Percentiles rank a stretch among this genome's conserved stretches.
phyloP scores from a whole-genome alignment of 2,329 filamentous ascomycete species.

The Onygena corvina region DNA sequence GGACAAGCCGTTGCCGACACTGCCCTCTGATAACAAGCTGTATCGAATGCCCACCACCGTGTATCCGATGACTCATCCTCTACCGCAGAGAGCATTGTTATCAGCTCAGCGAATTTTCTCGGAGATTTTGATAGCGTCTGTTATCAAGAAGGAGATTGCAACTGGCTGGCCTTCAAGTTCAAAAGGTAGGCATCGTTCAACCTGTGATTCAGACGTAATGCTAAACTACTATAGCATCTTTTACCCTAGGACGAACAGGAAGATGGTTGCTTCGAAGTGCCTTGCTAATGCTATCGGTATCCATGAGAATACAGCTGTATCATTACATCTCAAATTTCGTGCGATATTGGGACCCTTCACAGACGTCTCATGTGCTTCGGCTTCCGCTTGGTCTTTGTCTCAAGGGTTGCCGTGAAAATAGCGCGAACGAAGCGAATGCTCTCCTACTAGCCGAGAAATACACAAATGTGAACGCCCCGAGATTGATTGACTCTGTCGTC shows the following conservation, averaged over 20 bases:
- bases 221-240: not conserved
- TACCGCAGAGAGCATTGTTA: too few relatives aligned
- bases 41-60: too few relatives aligned
- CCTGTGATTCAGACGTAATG: too few relatives aligned
- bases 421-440: constrained; percentile 14
- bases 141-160: too few relatives aligned
- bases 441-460: constrained; percentile 12
- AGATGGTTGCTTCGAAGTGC: not conserved
- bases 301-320: not conserved
- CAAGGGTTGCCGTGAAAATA: constrained; percentile 7
- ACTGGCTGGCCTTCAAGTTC: too few relatives aligned
- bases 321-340: not conserved
- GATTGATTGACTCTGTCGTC: constrained; percentile 7
- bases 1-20: too few relatives aligned
- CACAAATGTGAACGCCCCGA: constrained; percentile 11
- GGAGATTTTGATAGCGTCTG: too few relatives aligned
- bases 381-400: constrained; percentile 14
- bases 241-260: not conserved
- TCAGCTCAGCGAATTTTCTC: too few relatives aligned
- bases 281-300: not conserved
- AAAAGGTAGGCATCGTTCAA: too few relatives aligned
- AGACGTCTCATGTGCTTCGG: constrained; percentile 4
- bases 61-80: too few relatives aligned
- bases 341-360: not conserved
- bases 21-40: too few relatives aligned